Conservation (phyloP, 164 flowering plant genomes). For the Aristolochia californica region DNA sequence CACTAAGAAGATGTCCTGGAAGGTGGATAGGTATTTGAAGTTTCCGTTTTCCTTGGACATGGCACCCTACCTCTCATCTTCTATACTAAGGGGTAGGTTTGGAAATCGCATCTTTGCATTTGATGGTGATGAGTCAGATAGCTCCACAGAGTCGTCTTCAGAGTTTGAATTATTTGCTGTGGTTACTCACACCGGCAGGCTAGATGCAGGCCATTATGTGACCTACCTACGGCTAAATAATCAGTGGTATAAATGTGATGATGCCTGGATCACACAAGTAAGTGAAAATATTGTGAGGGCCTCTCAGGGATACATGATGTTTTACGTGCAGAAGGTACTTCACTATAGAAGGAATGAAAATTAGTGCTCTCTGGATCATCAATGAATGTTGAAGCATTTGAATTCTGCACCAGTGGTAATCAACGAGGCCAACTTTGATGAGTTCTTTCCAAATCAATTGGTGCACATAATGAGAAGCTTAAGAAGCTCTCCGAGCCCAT, state of each 20-base stretch:
- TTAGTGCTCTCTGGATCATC: slow-evolving; percentile 14
- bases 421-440: not conserved
- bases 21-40: slow-evolving; percentile 75
- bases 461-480: too few species aligned
- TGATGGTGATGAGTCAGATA: slow-evolving; percentile 53
- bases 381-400: not conserved
- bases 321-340: slow-evolving; percentile 70
- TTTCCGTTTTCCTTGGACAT: slow-evolving; percentile 82
- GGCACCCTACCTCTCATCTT: slow-evolving; percentile 82
- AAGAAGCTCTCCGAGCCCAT: slow-evolving; percentile 5
- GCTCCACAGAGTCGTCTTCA: slow-evolving; percentile 38
- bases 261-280: slow-evolving; percentile 80
- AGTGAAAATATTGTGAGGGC: slow-evolving; percentile 64
- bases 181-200: slow-evolving; percentile 69
- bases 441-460: slow-evolving; percentile 4
- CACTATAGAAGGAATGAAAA: slow-evolving; percentile 56
- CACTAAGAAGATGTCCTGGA: slow-evolving; percentile 62
- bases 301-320: slow-evolving; percentile 80
- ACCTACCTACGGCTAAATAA: slow-evolving; percentile 58
- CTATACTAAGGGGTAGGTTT: slow-evolving; percentile 64
- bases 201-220: slow-evolving; percentile 84
- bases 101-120: slow-evolving; percentile 66
- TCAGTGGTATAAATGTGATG: slow-evolving; percentile 93
- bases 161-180: slow-evolving; percentile 92
- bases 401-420: too few species aligned